Evolutionary conservation across 1,284 basidiomycete species (phyloP), one percentile per base, ranked within the genome.

Genomic region (Irpex sp.): DNA sequence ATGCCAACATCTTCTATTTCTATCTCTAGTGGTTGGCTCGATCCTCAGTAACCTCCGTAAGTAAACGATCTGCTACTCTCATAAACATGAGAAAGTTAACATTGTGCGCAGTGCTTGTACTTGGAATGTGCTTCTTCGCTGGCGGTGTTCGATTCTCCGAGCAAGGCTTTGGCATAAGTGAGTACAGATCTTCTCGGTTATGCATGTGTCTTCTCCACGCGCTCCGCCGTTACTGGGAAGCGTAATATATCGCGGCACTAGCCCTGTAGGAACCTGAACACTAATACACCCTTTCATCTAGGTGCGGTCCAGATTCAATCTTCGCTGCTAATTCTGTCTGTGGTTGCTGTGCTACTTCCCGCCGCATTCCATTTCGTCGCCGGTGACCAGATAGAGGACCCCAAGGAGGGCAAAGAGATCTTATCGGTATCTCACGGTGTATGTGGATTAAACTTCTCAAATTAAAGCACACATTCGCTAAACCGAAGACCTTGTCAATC

Each of bases 111-210:
- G 84, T 94, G 40, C 85, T 95, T 60, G 92, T 95, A 5, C 82
- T 94, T 55, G 93, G 93, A 61, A 88, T 93, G 91, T 91, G 87
- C 73, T 85, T 91, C 79, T 87, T 89, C 72, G 86, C 85, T 34
- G 89, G 89, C 58, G 89, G 89, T 26, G 74, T 85, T 44, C 82
- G 82, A 64, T 91, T 83, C 70, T 85, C 85, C 31, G 88, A 92
- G 70, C 89, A 87, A 77, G 91, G 87, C 0, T 93, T 94, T 66
- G 87, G 87, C 52, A 72, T 79, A 52, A 84, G 89, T 90, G 68
- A 65, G 84, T 77, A 51, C 57, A 37, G 52, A 26, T 48, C 48
- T 40, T 48, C 13, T 7, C 26, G 7, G 57, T 26, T 54, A 56
- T 61, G 1, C 2, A 36, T 40, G 15, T 15, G n/a, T 11, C 40